Percentiles rank a stretch among this genome's conserved stretches.
Evolutionary conservation across 164 flowering plant species (phyloP).

Genomic region (Protea cynaroides): DNA sequence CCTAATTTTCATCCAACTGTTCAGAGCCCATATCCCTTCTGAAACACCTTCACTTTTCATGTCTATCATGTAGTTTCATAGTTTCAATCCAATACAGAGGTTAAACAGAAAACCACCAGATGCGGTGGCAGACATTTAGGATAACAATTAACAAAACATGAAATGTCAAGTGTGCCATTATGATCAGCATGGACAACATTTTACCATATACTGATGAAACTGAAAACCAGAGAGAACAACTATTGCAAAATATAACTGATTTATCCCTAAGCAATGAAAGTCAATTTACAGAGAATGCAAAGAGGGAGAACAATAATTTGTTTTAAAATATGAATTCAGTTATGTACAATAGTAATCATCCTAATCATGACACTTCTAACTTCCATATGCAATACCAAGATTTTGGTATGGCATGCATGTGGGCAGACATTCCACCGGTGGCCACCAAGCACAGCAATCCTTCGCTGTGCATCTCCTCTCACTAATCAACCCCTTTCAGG

Average conservation of each 20-base stretch:
- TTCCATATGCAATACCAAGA: not conserved
- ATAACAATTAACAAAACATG: no score
- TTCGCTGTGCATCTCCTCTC: slow-evolving; percentile 5
- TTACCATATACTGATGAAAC: no score
- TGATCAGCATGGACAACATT: no score
- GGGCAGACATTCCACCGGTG: not conserved
- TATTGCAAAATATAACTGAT: not conserved
- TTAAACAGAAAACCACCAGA: no score
- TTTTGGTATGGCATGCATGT: slow-evolving; percentile 3
- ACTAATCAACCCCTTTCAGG: slow-evolving; percentile 1
- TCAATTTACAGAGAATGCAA: slow-evolving; percentile 17
- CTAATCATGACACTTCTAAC: slow-evolving; percentile 8
- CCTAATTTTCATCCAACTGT: no score
- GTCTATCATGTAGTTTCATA: no score
- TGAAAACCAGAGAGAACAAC: not conserved
- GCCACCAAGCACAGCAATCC: slow-evolving; percentile 2
- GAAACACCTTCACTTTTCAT: no score
- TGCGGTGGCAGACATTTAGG: no score
- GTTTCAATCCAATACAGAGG: no score
- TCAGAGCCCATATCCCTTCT: no score
- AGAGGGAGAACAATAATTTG: slow-evolving; percentile 10
- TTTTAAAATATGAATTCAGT: slow-evolving; percentile 3
- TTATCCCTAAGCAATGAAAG: slow-evolving; percentile 6
- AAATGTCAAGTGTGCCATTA: no score
- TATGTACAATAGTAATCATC: slow-evolving; percentile 25